A percentile compares a stretch with the other conserved stretches of the same genome.
These are phyloP conservation scores for Ehretia macrophylla DNA, from an alignment of 257 asterid species.

Conservation along the genomic window DNA sequence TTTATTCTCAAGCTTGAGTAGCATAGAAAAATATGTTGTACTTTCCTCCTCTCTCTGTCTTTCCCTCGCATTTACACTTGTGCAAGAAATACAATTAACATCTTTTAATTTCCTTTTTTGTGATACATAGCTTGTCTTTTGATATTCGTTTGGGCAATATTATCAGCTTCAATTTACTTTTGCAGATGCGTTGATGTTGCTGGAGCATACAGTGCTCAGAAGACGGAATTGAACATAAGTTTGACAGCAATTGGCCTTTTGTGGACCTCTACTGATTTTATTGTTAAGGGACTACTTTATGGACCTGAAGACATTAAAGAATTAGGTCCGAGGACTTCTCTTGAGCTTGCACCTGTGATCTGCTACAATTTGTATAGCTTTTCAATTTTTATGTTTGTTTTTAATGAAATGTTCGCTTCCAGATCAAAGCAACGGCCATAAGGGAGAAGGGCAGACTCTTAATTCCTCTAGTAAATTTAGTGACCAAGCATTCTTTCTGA, in stretches of 20 bases:
- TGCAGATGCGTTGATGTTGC: slow-evolving; percentile 92
- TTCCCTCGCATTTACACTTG: too few relatives aligned
- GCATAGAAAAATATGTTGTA: too few relatives aligned
- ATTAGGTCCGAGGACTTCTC: slow-evolving; percentile 37
- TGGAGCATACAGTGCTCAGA: slow-evolving; percentile 92
- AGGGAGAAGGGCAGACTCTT: slow-evolving; percentile 29
- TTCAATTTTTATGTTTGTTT: slow-evolving; percentile 9
- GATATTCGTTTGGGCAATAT: neutral
- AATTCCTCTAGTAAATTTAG: slow-evolving; percentile 31
- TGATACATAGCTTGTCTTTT: neutral
- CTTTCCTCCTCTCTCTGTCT: too few relatives aligned
- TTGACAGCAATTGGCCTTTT: slow-evolving; percentile 92
- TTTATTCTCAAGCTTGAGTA: too few relatives aligned
- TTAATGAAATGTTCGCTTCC: slow-evolving; percentile 31
- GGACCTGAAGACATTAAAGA: slow-evolving; percentile 45
- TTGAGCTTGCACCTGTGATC: neutral
- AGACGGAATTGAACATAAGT: slow-evolving; percentile 89
- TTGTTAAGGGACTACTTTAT: slow-evolving; percentile 62
- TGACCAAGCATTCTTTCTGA: slow-evolving; percentile 32
- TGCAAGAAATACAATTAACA: too few relatives aligned
- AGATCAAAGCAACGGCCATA: slow-evolving; percentile 43
- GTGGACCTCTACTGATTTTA: slow-evolving; percentile 94
- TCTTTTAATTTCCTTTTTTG: too few relatives aligned
- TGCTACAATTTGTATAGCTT: neutral
- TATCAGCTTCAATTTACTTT: slow-evolving; percentile 20